A percentile compares a stretch with the other conserved stretches of the same genome.
Conservation (phyloP, 768 basidiomycete genomes). For the Cystoderma amianthinum region DNA sequence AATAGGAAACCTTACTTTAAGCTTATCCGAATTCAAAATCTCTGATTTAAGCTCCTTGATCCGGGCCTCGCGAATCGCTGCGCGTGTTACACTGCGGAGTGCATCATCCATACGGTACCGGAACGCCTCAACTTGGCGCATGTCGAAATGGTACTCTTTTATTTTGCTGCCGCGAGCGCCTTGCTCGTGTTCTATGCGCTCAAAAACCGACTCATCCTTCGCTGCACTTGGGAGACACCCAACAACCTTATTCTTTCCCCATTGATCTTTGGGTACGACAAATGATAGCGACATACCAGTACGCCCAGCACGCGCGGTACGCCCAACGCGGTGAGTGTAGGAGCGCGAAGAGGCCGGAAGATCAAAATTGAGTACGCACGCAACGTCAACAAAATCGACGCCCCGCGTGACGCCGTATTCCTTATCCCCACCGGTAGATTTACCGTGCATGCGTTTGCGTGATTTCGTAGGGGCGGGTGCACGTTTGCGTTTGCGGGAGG, state of each 20-base stretch:
- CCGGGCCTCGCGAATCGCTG: slow-evolving; percentile 82
- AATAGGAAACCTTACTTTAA: slow-evolving; percentile 69
- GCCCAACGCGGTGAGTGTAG: slow-evolving; percentile 93
- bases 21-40: slow-evolving; percentile 91
- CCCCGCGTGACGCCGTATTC: slow-evolving; percentile 96
- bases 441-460: slow-evolving; percentile 40
- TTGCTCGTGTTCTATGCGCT: slow-evolving; percentile 72
- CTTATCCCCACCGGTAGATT: slow-evolving; percentile 41
- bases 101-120: slow-evolving; percentile 98
- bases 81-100: slow-evolving; percentile 79
- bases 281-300: slow-evolving; percentile 91
- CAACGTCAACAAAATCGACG: slow-evolving; percentile 94
- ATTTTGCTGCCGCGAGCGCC: slow-evolving; percentile 50
- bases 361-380: slow-evolving; percentile 98
- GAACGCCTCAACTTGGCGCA: slow-evolving; percentile 95
- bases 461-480: slow-evolving; percentile 28
- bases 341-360: slow-evolving; percentile 81
- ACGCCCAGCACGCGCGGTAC: slow-evolving; percentile 93
- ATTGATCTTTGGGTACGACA: slow-evolving; percentile 62
- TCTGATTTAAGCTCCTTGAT: slow-evolving; percentile 92
- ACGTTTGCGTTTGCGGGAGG: slow-evolving; percentile 35
- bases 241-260: slow-evolving; percentile 72
- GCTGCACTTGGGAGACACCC: slow-evolving; percentile 62
- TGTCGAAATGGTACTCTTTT: slow-evolving; percentile 91
- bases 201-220: slow-evolving; percentile 72